These are phyloP conservation scores for Talaromyces albobiverticillius DNA, from an alignment of 2,329 filamentous ascomycete genomes.

Conservation along the genomic window DNA sequence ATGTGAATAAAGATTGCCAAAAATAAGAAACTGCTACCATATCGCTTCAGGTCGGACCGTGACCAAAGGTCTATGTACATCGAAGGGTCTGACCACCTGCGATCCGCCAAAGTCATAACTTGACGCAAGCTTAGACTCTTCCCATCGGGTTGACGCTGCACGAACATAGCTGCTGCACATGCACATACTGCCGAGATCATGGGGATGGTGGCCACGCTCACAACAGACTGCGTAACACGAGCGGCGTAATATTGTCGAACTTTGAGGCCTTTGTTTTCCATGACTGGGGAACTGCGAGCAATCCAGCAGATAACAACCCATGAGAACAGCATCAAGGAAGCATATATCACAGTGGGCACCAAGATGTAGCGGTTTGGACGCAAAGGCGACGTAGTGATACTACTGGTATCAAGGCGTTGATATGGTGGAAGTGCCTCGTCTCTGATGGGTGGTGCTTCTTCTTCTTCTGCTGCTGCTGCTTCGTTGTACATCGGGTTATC, in stretches of 20 bases:
- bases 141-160: slow-evolving; percentile 17
- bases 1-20: slow-evolving; percentile 20
- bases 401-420: background rate
- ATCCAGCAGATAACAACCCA: background rate
- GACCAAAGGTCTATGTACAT: background rate
- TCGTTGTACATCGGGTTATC: background rate
- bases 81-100: slow-evolving; percentile 19
- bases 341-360: background rate
- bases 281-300: background rate
- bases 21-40: slow-evolving; percentile 21
- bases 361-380: background rate
- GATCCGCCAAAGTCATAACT: slow-evolving; percentile 22
- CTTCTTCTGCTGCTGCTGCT: background rate
- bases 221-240: background rate
- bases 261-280: background rate
- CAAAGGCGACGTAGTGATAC: background rate
- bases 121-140: slow-evolving; percentile 20
- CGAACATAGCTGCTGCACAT: slow-evolving; percentile 15
- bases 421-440: background rate
- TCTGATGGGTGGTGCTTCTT: background rate
- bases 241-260: background rate
- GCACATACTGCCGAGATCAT: background rate
- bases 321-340: background rate
- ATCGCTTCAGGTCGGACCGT: slow-evolving; percentile 15
- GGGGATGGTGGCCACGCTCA: background rate